Evolutionary conservation across 139 green algal genomes (phyloP), one percentile per base, ranked within the genome.

Genomic region (Chlorella sp.): DNA sequence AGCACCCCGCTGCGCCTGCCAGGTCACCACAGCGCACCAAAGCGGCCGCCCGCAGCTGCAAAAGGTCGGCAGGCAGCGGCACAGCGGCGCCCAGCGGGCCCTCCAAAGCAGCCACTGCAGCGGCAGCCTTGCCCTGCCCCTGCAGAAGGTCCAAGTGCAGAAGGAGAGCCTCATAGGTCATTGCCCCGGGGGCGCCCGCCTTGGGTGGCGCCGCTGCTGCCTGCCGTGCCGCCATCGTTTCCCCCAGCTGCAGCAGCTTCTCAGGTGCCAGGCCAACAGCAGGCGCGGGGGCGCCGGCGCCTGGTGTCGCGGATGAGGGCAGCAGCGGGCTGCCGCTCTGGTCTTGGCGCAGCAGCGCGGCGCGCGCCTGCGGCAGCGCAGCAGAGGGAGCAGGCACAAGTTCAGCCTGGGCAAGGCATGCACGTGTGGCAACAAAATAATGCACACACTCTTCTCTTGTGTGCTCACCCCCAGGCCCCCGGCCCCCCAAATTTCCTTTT

Each of bases 231-330:
- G 92, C 84, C 95, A 98, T 97, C 9, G 88, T 91, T 85, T 96
- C 92, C 19, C 94, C 95, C 73, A 97, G 93, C 91, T 95, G 90
- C 89, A 97, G 87, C 91, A 97, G 87, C 92, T 94, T 91, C 24
- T 91, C 83, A 12, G 92, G 85, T 21, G 84, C 87, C 77, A 95
- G 64, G 53, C 88, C 85, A 57, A 34, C 60, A 69, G 78, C 78
- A 61, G 78, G 36, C 77, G 77, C 77, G 53, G n/a, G 60, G 60
- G 21, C 81, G 1, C 32, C 34, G 32, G 12, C 48, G 39, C 77
- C 37, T 34, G 78, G 24, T n/a, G 78, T 14, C 48, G 48, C 48
- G 48, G 48, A 5, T 16, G 48, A 5, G 48, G 48, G 48, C 18
- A 18, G n/a, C 79, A 85, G 79, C 40, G 79, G 79, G 7, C 21